phyloP scores from a whole-genome alignment of 1,139 yeast species.

The Pichia cactophila region DNA sequence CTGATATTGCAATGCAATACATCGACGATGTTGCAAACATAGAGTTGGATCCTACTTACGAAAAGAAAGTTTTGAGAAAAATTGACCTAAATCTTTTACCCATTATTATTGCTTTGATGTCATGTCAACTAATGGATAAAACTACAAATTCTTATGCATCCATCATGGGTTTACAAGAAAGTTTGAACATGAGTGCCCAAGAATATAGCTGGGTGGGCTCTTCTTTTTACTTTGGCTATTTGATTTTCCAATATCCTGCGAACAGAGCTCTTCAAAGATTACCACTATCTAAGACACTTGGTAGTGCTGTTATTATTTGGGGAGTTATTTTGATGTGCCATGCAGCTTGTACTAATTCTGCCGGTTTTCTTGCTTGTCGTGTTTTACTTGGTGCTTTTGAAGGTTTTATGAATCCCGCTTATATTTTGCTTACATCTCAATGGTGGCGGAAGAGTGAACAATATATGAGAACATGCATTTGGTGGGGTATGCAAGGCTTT shows the following conservation, averaged over 20 bases:
- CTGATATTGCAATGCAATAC: conserved; percentile 9
- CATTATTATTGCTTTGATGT: conserved; percentile 42
- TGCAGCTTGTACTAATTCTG: conserved; percentile 31
- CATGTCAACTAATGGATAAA: conserved; percentile 59
- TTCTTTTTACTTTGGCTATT: conserved; percentile 44
- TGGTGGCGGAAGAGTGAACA: conserved; percentile 47
- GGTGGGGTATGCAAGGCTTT: conserved; percentile 48
- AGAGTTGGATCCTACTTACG: conserved; percentile 25
- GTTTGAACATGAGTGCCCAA: conserved; percentile 40
- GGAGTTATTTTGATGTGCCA: conserved; percentile 35
- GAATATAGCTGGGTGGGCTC: conserved; percentile 48
- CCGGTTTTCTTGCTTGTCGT: conserved; percentile 33
- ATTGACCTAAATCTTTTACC: conserved; percentile 39
- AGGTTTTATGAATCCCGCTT: conserved; percentile 49
- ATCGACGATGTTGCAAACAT: conserved; percentile 10
- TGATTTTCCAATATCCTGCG: conserved; percentile 39
- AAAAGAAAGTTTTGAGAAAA: conserved; percentile 36
- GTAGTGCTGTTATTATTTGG: conserved; percentile 35
- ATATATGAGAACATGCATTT: conserved; percentile 38
- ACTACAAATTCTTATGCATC: conserved; percentile 52
- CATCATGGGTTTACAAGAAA: conserved; percentile 39
- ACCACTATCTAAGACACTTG: conserved; percentile 34
- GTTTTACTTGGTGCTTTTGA: conserved; percentile 48
- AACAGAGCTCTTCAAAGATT: conserved; percentile 34
- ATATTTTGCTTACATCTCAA: conserved; percentile 47